Evolutionary conservation across 768 basidiomycete species (phyloP), one percentile per base, ranked within the genome.

Genomic region (Trametes meyenii): DNA sequence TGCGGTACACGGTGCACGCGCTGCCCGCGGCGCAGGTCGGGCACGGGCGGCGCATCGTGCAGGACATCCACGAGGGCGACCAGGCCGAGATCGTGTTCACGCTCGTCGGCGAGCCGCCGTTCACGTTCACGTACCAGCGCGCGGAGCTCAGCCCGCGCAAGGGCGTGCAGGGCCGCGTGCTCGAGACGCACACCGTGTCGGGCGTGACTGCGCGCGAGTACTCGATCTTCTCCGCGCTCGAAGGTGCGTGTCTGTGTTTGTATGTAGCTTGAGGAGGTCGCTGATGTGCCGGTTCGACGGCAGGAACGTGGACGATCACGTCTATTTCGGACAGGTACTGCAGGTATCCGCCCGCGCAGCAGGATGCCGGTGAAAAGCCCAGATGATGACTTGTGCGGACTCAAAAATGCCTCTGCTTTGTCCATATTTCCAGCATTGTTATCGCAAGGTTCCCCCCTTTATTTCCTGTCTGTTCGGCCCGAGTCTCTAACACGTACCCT

Each of bases 1-100:
- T 97, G 54, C 78, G 81, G 11, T 85, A 90, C 69, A 78, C 74
- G 24, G 85, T 98, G 17, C 94, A 96, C 70, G 76, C 88, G 13
- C 79, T 98, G 39, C 97, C 97, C 11, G 86, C 89, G 10, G 97
- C 95, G 16, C 88, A 88, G 67, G 93, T 99, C 48, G 88, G 88
- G 14, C 89, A 92, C 46, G 97, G 96, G 40, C 87, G 89, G 70
- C 82, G 85, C 56, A 81, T 89, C 55, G 82, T 87, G 69, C 90
- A 96, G 72, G 88, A 94, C 69, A 90, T 98, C 55, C 88, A 94
- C 59, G 96, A 97, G 79, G 96, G 92, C 57, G 92, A 94, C 70
- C 90, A 97, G 78, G 95, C 96, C 17, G 92, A 95, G 74, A 97
- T 99, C 61, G 76, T 89, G 43, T 98, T 99, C 74, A 87, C 88